Evolutionary conservation across 2,329 filamentous ascomycete species (phyloP), one percentile per base, ranked within the genome.

Genomic region (Knufia fluminis): DNA sequence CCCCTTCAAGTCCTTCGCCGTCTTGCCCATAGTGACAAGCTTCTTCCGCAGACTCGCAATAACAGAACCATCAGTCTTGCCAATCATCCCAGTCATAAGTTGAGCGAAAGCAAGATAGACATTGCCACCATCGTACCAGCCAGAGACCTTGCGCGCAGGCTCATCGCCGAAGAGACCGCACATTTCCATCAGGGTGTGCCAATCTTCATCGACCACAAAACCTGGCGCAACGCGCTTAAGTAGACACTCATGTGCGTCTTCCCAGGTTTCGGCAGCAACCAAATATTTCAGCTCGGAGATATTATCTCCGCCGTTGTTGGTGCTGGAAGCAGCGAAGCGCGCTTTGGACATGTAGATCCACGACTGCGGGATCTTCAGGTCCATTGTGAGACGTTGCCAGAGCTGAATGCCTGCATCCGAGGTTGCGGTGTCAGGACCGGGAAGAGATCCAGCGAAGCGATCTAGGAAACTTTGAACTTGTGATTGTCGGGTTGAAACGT

Each of bases 261-360:
- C 74, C 66, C 82, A 85, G 36, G 86, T 81, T 33, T 78, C 77
- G 1, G 89, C 91, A 43, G 81, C 80, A 52, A 97, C 76, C 10
- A 98, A 80, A 60, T 83, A 92, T 48, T 83, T 76, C 8, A 91
- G 85, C 65, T 95, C 87, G 3, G 74, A 72, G 40, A 74, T 76
- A 9, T 84, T 75, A 62, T 90, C 80, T 55, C 81, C 79, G 3
- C 38, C 38, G 60, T 77, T 79, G 24, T 45, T 40, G 33, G 52
- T 55, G 41, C 82, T 79, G 51, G 82, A 82, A 53, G 86, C 84
- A 67, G 88, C 89, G 66, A 85, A 84, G 12, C 91, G 74, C 10
- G 90, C 90, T 62, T 90, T 86, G 16, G 92, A 87, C 52, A 87
- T 80, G 80, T 86, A 94, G 45, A 97, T 75, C 89, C 91, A 94